These are phyloP conservation scores for Trypanosoma lewisi DNA, from an alignment of 208 protist genomes.

Conservation along the genomic window DNA sequence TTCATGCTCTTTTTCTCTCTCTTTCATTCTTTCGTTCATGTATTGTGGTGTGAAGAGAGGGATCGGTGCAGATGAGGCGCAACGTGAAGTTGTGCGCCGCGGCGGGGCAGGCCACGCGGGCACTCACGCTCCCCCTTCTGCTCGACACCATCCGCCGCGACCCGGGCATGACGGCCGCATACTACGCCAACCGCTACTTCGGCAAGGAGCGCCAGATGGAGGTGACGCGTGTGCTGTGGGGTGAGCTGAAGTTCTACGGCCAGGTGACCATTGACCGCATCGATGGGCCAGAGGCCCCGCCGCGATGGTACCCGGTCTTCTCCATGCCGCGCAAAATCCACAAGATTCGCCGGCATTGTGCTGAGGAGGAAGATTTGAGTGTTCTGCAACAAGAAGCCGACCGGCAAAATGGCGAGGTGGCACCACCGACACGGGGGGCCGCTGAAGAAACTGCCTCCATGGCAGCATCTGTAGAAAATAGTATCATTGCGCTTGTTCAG, in stretches of 20 bases:
- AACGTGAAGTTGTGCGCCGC: conserved; percentile 1
- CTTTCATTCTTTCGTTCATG: neutral
- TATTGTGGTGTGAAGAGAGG: neutral
- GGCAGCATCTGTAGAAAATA: conserved; percentile 36
- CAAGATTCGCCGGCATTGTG: conserved; percentile 49
- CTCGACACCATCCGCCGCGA: conserved; percentile 76
- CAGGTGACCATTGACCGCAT: conserved; percentile 74
- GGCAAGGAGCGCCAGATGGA: conserved; percentile 53
- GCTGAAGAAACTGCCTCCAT: conserved; percentile 13
- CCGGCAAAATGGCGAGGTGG: neutral
- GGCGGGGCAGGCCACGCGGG: conserved; percentile 10
- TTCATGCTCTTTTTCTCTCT: conserved; percentile 3
- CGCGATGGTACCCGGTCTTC: conserved; percentile 78
- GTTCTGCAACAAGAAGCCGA: conserved; percentile 34
- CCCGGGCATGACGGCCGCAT: conserved; percentile 73
- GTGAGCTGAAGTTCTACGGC: conserved; percentile 70
- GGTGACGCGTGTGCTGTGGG: conserved; percentile 76
- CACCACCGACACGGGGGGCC: conserved; percentile 9
- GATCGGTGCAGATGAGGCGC: conserved; percentile 18
- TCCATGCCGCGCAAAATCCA: conserved; percentile 44
- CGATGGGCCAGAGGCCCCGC: conserved; percentile 45
- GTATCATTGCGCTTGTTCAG: conserved; percentile 52
- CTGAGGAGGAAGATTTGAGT: conserved; percentile 77
- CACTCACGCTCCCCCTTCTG: conserved; percentile 43
- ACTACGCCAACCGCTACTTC: conserved; percentile 90